Percentiles rank a stretch among this genome's conserved stretches.
phyloP scores from a whole-genome alignment of 495 filamentous ascomycete genomes.

The Penicillium chermesinum region DNA sequence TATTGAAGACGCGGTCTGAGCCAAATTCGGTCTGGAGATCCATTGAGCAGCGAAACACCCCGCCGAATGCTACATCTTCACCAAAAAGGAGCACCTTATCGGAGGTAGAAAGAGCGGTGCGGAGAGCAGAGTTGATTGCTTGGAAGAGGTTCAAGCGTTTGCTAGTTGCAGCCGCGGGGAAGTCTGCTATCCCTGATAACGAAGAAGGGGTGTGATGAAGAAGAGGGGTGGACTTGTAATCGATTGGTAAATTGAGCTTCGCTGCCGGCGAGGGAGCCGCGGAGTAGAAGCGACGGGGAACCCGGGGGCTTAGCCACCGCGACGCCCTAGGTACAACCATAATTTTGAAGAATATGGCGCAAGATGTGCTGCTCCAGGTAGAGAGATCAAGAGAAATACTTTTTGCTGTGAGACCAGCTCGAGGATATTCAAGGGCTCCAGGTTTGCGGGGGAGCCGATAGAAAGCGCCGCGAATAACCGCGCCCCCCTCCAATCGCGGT shows the following conservation, averaged over 20 bases:
- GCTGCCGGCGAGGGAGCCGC: constrained; percentile 2
- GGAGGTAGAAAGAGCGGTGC: constrained; percentile 74
- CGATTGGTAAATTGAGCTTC: constrained; percentile 72
- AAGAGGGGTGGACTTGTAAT: constrained; percentile 78
- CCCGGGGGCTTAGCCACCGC: background rate
- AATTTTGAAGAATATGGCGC: background rate
- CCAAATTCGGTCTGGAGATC: constrained; percentile 84
- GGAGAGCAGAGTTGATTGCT: constrained; percentile 84
- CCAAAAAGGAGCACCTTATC: constrained; percentile 88
- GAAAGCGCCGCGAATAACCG: constrained; percentile 3
- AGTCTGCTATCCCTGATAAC: constrained; percentile 47
- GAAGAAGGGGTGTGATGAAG: constrained; percentile 73
- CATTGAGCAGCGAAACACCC: constrained; percentile 93
- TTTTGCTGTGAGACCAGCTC: background rate
- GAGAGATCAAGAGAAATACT: background rate
- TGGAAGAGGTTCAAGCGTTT: constrained; percentile 76
- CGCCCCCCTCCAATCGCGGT: too few relatives aligned
- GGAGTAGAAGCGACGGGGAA: constrained; percentile 3
- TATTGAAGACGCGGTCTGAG: constrained; percentile 90
- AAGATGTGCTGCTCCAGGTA: background rate
- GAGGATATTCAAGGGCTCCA: background rate
- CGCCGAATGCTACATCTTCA: constrained; percentile 95
- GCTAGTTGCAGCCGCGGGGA: constrained; percentile 61
- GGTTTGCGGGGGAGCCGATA: constrained; percentile 1
- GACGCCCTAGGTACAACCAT: background rate